phyloP scores from a whole-genome alignment of 2,329 filamentous ascomycete genomes.

The Nothophoma quercina region DNA sequence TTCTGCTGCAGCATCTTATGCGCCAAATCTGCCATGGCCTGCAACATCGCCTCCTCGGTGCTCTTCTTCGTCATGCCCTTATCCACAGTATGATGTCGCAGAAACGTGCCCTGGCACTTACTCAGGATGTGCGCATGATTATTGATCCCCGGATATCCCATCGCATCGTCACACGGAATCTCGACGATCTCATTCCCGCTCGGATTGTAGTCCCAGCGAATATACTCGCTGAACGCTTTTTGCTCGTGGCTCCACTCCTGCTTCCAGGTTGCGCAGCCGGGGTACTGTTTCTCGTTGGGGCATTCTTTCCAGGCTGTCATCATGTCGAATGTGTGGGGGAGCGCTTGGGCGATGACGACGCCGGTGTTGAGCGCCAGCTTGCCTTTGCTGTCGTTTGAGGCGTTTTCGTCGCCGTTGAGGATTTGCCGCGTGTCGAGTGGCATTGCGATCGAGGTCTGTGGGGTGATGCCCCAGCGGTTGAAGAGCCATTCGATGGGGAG shows the following conservation, averaged over 20 bases:
- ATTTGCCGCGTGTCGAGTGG: slow-evolving; percentile 45
- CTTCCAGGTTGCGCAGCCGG: slow-evolving; percentile 40
- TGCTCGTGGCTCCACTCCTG: slow-evolving; percentile 44
- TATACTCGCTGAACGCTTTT: slow-evolving; percentile 44
- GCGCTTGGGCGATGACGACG: slow-evolving; percentile 49
- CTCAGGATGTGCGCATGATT: slow-evolving; percentile 18
- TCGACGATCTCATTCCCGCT: slow-evolving; percentile 35
- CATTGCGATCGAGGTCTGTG: slow-evolving; percentile 53
- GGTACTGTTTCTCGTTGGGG: slow-evolving; percentile 34
- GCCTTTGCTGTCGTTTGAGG: slow-evolving; percentile 49
- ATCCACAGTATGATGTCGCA: slow-evolving; percentile 38
- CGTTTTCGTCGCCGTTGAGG: slow-evolving; percentile 18
- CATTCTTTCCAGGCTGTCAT: slow-evolving; percentile 44
- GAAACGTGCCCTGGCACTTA: slow-evolving; percentile 37
- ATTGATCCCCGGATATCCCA: slow-evolving; percentile 38
- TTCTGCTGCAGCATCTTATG: slow-evolving; percentile 20
- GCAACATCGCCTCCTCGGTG: slow-evolving; percentile 25
- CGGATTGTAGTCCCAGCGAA: slow-evolving; percentile 44
- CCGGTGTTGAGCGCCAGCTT: slow-evolving; percentile 50
- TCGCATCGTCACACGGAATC: slow-evolving; percentile 47
- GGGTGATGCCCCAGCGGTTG: slow-evolving; percentile 55
- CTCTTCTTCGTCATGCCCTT: slow-evolving; percentile 27
- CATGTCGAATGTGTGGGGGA: slow-evolving; percentile 37
- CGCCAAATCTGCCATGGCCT: slow-evolving; percentile 19
- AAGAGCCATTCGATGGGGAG: slow-evolving; percentile 59